Evolutionary conservation across 2,329 filamentous ascomycete species (phyloP).

Genomic region (Lizonia empirigonia): DNA sequence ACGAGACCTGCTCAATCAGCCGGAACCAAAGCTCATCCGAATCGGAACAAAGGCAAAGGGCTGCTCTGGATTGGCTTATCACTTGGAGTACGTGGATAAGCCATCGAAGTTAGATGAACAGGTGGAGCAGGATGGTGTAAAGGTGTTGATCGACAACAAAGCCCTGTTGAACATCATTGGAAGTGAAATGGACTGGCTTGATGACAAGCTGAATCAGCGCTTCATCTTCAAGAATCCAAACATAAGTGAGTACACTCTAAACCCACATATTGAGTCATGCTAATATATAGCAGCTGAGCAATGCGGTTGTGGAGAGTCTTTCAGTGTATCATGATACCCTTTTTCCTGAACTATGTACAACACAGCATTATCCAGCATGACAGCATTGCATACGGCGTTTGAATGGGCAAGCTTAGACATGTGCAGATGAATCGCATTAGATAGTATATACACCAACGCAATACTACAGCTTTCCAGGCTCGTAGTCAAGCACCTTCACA

Average conservation of each 20-base stretch:
- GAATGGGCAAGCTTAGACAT: not conserved
- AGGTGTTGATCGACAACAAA: constrained; percentile 95
- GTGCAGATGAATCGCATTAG: constrained; percentile 4
- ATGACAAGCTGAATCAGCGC: constrained; percentile 88
- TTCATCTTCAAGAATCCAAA: constrained; percentile 98
- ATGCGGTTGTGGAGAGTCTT: constrained; percentile 95
- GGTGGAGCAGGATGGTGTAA: constrained; percentile 94
- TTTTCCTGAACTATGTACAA: constrained; percentile 21
- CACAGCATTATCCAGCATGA: constrained; percentile 39
- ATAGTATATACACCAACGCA: constrained; percentile 6
- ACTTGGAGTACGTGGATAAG: constrained; percentile 94
- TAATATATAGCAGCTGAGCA: constrained; percentile 74
- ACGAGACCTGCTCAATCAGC: constrained; percentile 76
- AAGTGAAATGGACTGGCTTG: constrained; percentile 98
- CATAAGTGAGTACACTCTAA: constrained; percentile 75
- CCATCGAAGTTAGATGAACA: constrained; percentile 85
- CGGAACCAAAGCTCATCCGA: constrained; percentile 89
- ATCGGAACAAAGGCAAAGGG: constrained; percentile 93
- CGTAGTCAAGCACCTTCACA: constrained; percentile 66
- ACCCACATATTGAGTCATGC: constrained; percentile 1
- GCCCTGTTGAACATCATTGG: constrained; percentile 97
- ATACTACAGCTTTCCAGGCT: constrained; percentile 47
- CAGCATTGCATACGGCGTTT: constrained; percentile 26
- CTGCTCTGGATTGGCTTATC: constrained; percentile 91
- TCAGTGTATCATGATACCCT: constrained; percentile 61